Percentiles rank a stretch among this genome's conserved stretches.
Evolutionary conservation across 352 stramenopile genomes (phyloP).

Genomic region (Phytophthora europaea): DNA sequence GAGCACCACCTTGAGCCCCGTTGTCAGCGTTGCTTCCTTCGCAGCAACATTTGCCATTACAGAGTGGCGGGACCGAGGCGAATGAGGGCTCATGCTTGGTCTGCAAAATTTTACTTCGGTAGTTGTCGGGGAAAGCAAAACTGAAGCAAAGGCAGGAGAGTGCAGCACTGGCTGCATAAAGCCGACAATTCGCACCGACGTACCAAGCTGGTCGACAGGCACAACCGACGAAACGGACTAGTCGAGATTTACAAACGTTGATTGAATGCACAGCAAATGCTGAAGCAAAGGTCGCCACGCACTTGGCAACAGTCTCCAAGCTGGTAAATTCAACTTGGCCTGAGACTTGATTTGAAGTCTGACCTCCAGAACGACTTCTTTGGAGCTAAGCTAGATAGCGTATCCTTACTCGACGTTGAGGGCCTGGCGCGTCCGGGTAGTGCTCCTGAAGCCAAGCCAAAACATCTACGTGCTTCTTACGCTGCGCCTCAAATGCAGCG

Average conservation of each 20-base stretch:
- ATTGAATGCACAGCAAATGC: slow-evolving; percentile 3
- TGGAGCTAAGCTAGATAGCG: slow-evolving; percentile 8
- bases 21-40: slow-evolving; percentile 29
- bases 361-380: too few species aligned
- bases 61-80: background rate
- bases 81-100: slow-evolving; percentile 10
- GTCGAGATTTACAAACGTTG: background rate
- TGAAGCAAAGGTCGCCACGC: background rate
- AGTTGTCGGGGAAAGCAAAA: slow-evolving; percentile 20
- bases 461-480: slow-evolving; percentile 33
- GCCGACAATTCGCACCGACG: background rate
- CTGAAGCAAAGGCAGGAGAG: background rate
- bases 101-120: background rate
- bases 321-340: background rate
- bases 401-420: slow-evolving; percentile 18
- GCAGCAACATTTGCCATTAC: slow-evolving; percentile 3
- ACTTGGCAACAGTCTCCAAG: slow-evolving; percentile 2
- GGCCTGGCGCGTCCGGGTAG: slow-evolving; percentile 35
- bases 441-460: slow-evolving; percentile 41
- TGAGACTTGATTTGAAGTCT: background rate
- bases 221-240: slow-evolving; percentile 33
- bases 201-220: slow-evolving; percentile 15
- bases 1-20: slow-evolving; percentile 32
- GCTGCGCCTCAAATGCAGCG: slow-evolving; percentile 37
- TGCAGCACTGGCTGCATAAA: slow-evolving; percentile 12